Percentiles rank a stretch among this genome's conserved stretches.
Evolutionary conservation across 208 protist species (phyloP).

Genomic region (Acanthamoeba polyphaga): DNA sequence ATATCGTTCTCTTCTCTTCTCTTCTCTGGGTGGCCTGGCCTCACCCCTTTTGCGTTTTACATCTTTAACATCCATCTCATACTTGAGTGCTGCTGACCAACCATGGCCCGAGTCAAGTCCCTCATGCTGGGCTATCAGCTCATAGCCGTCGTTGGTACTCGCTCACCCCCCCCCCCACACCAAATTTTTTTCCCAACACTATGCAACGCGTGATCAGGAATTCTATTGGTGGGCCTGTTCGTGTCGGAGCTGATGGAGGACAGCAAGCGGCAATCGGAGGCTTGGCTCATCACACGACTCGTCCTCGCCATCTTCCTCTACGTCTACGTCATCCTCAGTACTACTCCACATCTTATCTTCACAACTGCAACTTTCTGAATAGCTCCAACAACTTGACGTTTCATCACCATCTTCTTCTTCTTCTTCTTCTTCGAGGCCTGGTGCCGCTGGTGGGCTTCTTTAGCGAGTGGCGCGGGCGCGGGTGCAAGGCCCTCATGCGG

Average conservation of each 20-base stretch:
- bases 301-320: constrained; percentile 46
- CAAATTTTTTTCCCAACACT: too few relatives aligned
- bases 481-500: background rate
- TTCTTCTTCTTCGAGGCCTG: background rate
- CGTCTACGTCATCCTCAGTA: constrained; percentile 59
- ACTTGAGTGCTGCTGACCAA: too few relatives aligned
- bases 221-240: constrained; percentile 30
- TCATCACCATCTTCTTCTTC: background rate
- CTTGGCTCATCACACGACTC: constrained; percentile 32
- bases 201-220: too few relatives aligned
- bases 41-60: too few relatives aligned
- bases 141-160: background rate
- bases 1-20: too few relatives aligned
- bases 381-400: too few relatives aligned
- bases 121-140: constrained; percentile 67
- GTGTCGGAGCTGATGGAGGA: constrained; percentile 44
- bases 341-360: too few relatives aligned
- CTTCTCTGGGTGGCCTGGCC: too few relatives aligned
- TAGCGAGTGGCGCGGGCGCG: background rate
- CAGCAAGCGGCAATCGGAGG: background rate
- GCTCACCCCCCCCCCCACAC: background rate
- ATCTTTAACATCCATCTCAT: too few relatives aligned
- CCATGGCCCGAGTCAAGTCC: background rate
- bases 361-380: too few relatives aligned
- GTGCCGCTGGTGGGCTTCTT: constrained; percentile 29